Percentiles rank a stretch among this genome's conserved stretches.
phyloP scores from a whole-genome alignment of 306 rosid genomes.

The Cicer chorassanicum region DNA sequence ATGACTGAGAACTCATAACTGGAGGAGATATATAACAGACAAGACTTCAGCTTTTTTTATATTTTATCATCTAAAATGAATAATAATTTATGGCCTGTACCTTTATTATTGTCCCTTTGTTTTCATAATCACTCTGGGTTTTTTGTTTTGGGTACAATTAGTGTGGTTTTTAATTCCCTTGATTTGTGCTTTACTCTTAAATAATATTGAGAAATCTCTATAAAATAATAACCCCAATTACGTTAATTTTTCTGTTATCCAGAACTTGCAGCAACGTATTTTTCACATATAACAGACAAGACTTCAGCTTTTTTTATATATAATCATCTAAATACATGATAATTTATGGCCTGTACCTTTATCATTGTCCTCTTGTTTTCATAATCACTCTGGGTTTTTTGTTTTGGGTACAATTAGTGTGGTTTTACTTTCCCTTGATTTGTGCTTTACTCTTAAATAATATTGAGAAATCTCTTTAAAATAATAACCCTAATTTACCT shows the following conservation, averaged over 20 bases:
- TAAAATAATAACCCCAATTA: conserved; percentile 9
- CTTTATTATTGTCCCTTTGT: conserved; percentile 12
- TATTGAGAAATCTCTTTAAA: background rate
- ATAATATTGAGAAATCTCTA: background rate
- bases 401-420: background rate
- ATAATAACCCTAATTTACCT: background rate
- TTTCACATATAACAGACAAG: background rate
- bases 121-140: background rate
- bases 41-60: conserved; percentile 1
- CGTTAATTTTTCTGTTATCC: background rate
- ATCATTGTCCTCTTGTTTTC: conserved; percentile 9
- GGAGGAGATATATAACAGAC: conserved; percentile 5
- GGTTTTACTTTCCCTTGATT: background rate
- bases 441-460: conserved; percentile 12
- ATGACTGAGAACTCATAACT: conserved; percentile 13
- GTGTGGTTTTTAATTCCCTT: background rate
- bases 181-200: conserved; percentile 11
- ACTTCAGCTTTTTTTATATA: conserved; percentile 1
- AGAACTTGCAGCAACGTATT: background rate
- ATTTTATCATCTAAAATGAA: background rate
- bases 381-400: background rate
- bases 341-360: conserved; percentile 8
- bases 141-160: background rate
- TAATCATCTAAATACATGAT: background rate
- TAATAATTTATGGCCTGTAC: background rate